Conservation (phyloP, 2,329 filamentous ascomycete species). For the Colletotrichum sp. region DNA sequence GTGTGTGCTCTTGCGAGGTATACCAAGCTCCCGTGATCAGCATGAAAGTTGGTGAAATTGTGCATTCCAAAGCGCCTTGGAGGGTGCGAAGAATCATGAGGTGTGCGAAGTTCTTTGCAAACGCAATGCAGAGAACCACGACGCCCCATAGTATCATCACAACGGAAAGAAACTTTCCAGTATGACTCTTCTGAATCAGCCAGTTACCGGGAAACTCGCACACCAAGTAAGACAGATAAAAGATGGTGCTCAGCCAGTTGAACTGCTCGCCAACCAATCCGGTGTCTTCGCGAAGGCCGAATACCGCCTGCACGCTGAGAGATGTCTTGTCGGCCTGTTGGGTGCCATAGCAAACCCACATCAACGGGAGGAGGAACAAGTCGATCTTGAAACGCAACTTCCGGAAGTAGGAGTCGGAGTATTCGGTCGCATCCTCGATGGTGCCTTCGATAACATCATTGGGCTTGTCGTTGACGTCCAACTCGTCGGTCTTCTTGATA, state of each 20-base stretch:
- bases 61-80: constrained; percentile 33
- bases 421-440: constrained; percentile 19
- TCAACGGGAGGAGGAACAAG: constrained; percentile 31
- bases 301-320: constrained; percentile 31
- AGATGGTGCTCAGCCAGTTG: constrained; percentile 33
- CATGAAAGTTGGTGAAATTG: constrained; percentile 33
- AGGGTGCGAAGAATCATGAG: constrained; percentile 32
- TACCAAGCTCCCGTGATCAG: constrained; percentile 37
- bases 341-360: constrained; percentile 32
- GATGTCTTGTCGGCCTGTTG: constrained; percentile 35
- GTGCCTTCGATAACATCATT: not conserved
- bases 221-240: constrained; percentile 32
- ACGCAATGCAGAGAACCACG: constrained; percentile 31
- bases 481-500: not conserved
- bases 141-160: constrained; percentile 38
- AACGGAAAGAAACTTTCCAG: constrained; percentile 35
- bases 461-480: not conserved
- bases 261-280: constrained; percentile 32
- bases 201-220: constrained; percentile 32
- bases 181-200: constrained; percentile 24
- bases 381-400: constrained; percentile 34
- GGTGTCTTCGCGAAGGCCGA: constrained; percentile 32
- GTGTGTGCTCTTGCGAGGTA: constrained; percentile 32
- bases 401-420: constrained; percentile 27
- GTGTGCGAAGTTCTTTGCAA: constrained; percentile 31